phyloP scores from a whole-genome alignment of 1,284 basidiomycete genomes.

The Ceratobasidium sp. region DNA sequence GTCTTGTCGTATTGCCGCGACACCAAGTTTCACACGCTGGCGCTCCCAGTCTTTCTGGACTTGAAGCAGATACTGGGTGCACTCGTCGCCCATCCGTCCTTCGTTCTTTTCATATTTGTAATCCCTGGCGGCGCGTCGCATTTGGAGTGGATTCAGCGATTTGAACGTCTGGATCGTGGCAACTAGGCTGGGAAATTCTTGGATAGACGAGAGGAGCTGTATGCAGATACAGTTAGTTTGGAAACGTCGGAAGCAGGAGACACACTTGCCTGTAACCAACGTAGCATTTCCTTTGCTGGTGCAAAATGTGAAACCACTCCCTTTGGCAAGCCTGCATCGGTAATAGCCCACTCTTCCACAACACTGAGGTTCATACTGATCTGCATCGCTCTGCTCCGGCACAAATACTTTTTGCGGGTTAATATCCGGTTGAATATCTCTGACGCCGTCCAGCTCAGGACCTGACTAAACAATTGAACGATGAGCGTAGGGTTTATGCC shows the following conservation, averaged over 20 bases:
- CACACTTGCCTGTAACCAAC: constrained; percentile 82
- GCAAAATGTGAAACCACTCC: constrained; percentile 86
- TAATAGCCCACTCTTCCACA: constrained; percentile 90
- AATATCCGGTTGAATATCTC: constrained; percentile 96
- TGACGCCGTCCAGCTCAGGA: constrained; percentile 92
- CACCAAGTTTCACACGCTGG: constrained; percentile 83
- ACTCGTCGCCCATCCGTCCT: constrained; percentile 92
- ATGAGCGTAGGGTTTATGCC: constrained; percentile 93
- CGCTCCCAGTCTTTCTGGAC: constrained; percentile 97
- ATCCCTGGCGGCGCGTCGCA: constrained; percentile 92
- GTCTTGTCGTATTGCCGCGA: constrained; percentile 84
- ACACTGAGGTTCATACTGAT: constrained; percentile 89
- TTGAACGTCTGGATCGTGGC: constrained; percentile 91
- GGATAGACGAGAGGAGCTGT: constrained; percentile 88
- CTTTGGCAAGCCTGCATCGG: constrained; percentile 81
- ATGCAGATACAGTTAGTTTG: constrained; percentile 6
- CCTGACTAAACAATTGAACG: constrained; percentile 94
- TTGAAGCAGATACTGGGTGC: constrained; percentile 91
- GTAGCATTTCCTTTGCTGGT: constrained; percentile 86
- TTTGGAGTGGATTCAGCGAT: constrained; percentile 93
- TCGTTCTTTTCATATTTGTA: constrained; percentile 97
- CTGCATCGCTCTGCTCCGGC: constrained; percentile 90
- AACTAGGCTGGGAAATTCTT: constrained; percentile 88
- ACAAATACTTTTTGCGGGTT: constrained; percentile 92
- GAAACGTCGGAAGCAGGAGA: constrained; percentile 6